Conservation (phyloP, 1,139 yeast species). For the Protomyces pachydermus region DNA sequence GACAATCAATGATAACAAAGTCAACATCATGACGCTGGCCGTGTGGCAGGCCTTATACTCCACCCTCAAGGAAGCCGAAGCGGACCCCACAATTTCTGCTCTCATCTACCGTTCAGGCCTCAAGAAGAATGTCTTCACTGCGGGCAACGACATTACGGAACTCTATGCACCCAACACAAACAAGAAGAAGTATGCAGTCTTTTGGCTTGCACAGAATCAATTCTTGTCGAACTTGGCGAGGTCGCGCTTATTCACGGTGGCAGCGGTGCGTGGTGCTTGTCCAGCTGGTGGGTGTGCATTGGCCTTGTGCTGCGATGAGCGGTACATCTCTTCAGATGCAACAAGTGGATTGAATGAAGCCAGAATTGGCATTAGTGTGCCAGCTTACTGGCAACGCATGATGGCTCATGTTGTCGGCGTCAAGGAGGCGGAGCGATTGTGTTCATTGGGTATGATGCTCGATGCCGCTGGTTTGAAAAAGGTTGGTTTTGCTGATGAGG, state of each 20-base stretch:
- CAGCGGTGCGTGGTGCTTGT: conserved; percentile 25
- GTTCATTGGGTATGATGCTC: conserved; percentile 17
- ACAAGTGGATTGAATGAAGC: conserved; percentile 23
- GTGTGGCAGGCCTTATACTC: conserved; percentile 16
- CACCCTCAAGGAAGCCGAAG: conserved; percentile 17
- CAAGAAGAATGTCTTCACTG: conserved; percentile 21
- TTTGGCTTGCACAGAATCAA: conserved; percentile 14
- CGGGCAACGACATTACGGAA: conserved; percentile 23
- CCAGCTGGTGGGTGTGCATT: conserved; percentile 27
- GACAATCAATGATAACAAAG: conserved; percentile 17
- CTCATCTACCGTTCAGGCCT: conserved; percentile 22
- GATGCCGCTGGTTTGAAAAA: neutral
- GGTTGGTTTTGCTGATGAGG: conserved; percentile 16
- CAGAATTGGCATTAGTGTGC: conserved; percentile 22
- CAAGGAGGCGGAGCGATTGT: conserved; percentile 15
- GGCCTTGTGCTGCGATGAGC: conserved; percentile 19
- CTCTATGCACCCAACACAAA: conserved; percentile 25
- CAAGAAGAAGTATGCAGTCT: conserved; percentile 2
- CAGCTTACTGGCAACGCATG: conserved; percentile 18
- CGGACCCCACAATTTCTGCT: conserved; percentile 16
- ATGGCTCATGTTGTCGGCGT: conserved; percentile 17
- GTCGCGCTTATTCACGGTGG: conserved; percentile 14
- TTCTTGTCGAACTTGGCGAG: conserved; percentile 10
- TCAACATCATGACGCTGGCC: conserved; percentile 22
- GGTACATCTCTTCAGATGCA: conserved; percentile 5